Evolutionary conservation across 768 basidiomycete genomes (phyloP).

Genomic region (Obba rivulosa): DNA sequence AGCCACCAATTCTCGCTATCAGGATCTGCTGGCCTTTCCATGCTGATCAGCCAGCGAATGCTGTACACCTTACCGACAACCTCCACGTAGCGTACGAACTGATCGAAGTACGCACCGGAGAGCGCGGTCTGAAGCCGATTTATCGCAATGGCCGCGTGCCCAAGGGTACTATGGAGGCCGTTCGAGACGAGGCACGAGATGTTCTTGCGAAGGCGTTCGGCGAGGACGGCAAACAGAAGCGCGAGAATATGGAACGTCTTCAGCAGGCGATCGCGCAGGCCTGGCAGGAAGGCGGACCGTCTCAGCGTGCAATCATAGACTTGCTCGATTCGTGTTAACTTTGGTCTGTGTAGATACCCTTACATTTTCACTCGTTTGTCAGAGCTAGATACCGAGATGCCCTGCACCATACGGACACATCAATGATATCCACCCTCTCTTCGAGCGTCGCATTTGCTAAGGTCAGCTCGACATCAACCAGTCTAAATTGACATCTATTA

Average conservation of each 20-base stretch:
- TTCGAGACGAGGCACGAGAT: constrained; percentile 12
- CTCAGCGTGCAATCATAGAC: no score
- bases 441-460: no score
- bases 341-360: no score
- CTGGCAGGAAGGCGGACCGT: constrained; percentile 7
- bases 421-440: no score
- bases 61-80: constrained; percentile 14
- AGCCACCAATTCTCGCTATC: no score
- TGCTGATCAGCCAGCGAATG: constrained; percentile 20
- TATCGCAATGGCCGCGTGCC: constrained; percentile 14
- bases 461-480: no score
- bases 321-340: no score
- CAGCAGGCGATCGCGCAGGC: background rate
- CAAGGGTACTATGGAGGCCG: constrained; percentile 16
- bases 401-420: no score
- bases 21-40: constrained; percentile 25
- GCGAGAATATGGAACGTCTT: constrained; percentile 12
- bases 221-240: constrained; percentile 19
- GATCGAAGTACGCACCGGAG: constrained; percentile 20
- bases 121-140: constrained; percentile 11
- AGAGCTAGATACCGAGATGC: no score
- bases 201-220: constrained; percentile 18
- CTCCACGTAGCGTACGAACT: constrained; percentile 23
- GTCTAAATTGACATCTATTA: no score
- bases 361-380: no score